These are phyloP conservation scores for Gonapodya prolifera DNA, from an alignment of 192 early-diverging fungal genomes.

Conservation along the genomic window DNA sequence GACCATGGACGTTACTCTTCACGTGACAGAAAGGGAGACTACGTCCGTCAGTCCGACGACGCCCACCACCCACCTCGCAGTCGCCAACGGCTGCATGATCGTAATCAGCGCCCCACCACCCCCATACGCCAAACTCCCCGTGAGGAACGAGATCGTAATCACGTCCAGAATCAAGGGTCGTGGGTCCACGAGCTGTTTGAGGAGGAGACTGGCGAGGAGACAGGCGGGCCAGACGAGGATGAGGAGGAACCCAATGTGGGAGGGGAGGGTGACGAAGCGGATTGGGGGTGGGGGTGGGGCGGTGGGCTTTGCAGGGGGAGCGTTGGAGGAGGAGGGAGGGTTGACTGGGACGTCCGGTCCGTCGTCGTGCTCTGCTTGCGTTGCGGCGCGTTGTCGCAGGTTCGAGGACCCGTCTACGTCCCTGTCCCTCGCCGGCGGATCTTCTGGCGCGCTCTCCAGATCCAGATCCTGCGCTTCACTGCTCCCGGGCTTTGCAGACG, in stretches of 20 bases:
- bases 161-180: not conserved
- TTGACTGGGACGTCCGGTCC: not conserved
- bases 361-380: not conserved
- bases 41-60: not conserved
- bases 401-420: not conserved
- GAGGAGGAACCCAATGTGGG: not conserved
- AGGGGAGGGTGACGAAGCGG: not conserved
- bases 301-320: not conserved
- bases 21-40: too few species aligned
- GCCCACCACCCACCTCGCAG: not conserved
- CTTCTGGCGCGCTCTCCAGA: not conserved
- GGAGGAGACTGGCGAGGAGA: not conserved
- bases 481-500: not conserved
- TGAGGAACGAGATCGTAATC: not conserved
- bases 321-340: not conserved
- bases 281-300: not conserved
- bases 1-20: too few species aligned
- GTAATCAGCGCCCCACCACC: not conserved
- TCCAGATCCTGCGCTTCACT: not conserved
- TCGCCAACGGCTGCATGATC: not conserved
- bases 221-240: not conserved
- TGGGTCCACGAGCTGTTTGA: not conserved
- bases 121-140: not conserved
- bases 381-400: too few species aligned
- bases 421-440: not conserved